These are phyloP conservation scores for Candida easanensis DNA, from an alignment of 805 yeast genomes.

Conservation along the genomic window DNA sequence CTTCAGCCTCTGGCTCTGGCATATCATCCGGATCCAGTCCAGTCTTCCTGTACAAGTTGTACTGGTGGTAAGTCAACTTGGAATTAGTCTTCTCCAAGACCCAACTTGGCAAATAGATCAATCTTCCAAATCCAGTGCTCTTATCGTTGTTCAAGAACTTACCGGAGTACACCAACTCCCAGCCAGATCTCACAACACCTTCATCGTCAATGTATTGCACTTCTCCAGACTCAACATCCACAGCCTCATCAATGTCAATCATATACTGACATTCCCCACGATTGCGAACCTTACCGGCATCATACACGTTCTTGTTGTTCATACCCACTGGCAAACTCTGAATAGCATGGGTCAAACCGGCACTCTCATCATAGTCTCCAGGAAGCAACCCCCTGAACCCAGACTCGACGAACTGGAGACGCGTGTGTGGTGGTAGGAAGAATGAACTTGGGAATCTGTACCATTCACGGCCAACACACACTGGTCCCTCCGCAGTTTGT, in stretches of 20 bases:
- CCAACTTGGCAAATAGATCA: slow-evolving; percentile 47
- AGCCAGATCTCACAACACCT: slow-evolving; percentile 28
- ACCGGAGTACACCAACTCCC: slow-evolving; percentile 40
- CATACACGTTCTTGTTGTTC: slow-evolving; percentile 74
- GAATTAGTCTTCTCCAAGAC: slow-evolving; percentile 30
- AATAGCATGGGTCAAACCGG: slow-evolving; percentile 33
- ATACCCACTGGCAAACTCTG: slow-evolving; percentile 56
- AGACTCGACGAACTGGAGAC: slow-evolving; percentile 67
- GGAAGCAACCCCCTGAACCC: slow-evolving; percentile 89
- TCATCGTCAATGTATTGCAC: slow-evolving; percentile 13
- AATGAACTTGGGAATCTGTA: slow-evolving; percentile 88
- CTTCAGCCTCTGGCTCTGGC: neutral
- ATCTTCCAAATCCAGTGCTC: slow-evolving; percentile 53
- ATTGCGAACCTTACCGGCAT: slow-evolving; percentile 49
- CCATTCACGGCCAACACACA: slow-evolving; percentile 96
- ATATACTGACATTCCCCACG: slow-evolving; percentile 62
- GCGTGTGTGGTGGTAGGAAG: slow-evolving; percentile 60
- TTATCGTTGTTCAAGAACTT: slow-evolving; percentile 37
- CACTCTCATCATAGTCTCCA: slow-evolving; percentile 67
- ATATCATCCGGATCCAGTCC: slow-evolving; percentile 1
- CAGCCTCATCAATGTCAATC: slow-evolving; percentile 58
- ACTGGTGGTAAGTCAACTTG: slow-evolving; percentile 44
- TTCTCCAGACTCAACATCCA: slow-evolving; percentile 45
- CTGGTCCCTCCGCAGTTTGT: slow-evolving; percentile 37
- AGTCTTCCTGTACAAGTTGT: slow-evolving; percentile 42